phyloP scores from a whole-genome alignment of 106 monocot species.

The Hemerocallis citrina region DNA sequence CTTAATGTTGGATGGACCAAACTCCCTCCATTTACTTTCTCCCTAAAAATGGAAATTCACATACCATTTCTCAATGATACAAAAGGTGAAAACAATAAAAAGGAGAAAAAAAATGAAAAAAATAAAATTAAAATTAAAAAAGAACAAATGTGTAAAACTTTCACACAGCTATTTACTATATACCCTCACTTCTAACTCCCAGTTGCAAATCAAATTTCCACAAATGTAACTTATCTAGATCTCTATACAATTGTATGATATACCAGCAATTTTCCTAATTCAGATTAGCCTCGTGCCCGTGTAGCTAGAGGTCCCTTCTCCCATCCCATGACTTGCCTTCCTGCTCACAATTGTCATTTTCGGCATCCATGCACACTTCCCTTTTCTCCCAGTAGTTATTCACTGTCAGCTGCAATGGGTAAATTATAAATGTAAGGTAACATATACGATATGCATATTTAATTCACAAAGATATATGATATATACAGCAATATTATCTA shows the following conservation, averaged over 20 bases:
- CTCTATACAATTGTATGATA: background rate
- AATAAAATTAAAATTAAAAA: background rate
- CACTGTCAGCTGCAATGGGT: background rate
- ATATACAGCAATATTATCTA: background rate
- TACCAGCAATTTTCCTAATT: background rate
- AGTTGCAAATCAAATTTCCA: background rate
- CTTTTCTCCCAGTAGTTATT: background rate
- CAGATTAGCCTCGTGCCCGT: background rate
- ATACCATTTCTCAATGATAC: slow-evolving; percentile 2
- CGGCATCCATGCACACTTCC: background rate
- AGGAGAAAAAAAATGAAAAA: background rate
- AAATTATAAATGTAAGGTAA: background rate
- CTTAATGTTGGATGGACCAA: background rate
- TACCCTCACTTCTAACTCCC: background rate
- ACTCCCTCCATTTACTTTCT: background rate
- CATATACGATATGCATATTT: background rate
- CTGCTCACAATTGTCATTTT: background rate
- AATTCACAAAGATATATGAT: background rate
- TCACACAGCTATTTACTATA: slow-evolving; percentile 14
- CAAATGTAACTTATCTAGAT: background rate
- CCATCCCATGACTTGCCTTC: background rate
- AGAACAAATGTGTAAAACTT: slow-evolving; percentile 1
- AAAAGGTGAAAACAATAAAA: background rate
- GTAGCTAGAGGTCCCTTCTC: background rate
- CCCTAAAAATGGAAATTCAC: background rate